These are phyloP conservation scores for Penicillium sp. DNA, from an alignment of 2,329 filamentous ascomycete genomes.

Conservation along the genomic window DNA sequence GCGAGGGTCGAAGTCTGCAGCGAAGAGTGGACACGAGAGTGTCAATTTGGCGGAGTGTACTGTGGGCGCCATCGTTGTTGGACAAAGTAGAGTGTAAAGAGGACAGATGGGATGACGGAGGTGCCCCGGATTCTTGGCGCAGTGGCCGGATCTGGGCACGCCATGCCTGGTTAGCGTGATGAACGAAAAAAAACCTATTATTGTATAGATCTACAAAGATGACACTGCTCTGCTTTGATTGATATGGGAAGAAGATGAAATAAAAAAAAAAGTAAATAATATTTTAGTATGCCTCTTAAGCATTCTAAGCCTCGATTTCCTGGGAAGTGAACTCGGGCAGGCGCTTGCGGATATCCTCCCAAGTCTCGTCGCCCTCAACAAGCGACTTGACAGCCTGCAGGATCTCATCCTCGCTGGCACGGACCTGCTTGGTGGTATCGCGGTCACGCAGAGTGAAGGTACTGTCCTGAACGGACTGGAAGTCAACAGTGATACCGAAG, in stretches of 20 bases:
- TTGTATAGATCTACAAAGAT: not conserved
- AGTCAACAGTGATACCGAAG: conserved; percentile 90
- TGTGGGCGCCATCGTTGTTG: conserved; percentile 38
- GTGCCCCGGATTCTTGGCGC: conserved; percentile 32
- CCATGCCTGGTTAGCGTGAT: conserved; percentile 10
- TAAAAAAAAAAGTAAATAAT: conserved; percentile 15
- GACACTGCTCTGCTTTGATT: not conserved
- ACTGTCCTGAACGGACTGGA: conserved; percentile 86
- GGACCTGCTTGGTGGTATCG: conserved; percentile 87
- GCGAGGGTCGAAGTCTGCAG: conserved; percentile 81
- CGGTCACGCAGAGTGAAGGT: conserved; percentile 85
- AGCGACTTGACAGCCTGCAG: conserved; percentile 67
- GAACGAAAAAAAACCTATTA: not conserved
- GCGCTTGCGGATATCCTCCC: conserved; percentile 70
- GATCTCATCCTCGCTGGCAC: conserved; percentile 77
- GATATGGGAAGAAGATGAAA: not conserved
- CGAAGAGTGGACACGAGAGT: conserved; percentile 80
- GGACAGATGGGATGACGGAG: conserved; percentile 25
- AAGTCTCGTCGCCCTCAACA: conserved; percentile 62
- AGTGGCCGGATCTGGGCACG: conserved; percentile 12
- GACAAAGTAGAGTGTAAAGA: conserved; percentile 12
- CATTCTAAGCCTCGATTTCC: conserved; percentile 48
- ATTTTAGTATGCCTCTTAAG: conserved; percentile 12
- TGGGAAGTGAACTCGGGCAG: conserved; percentile 84
- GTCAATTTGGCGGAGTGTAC: conserved; percentile 57